Conservation (phyloP, 805 yeast species). For the Lachancea lanzarotensis region DNA sequence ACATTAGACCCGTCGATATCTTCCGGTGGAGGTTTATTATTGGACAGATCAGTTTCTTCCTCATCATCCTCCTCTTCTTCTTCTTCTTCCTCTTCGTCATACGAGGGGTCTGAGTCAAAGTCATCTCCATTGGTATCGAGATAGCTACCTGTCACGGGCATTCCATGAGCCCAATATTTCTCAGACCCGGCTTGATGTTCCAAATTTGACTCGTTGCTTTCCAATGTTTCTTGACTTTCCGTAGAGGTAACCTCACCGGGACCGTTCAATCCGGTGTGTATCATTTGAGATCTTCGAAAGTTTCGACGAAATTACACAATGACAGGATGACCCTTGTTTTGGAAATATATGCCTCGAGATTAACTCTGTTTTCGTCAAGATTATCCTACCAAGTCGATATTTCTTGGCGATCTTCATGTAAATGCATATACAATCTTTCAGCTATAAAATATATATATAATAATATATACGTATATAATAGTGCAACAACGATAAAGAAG, state of each 20-base stretch:
- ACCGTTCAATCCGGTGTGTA: neutral
- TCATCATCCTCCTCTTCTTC: constrained; percentile 1
- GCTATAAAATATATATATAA: too few relatives aligned
- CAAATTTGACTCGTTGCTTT: neutral
- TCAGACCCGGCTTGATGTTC: neutral
- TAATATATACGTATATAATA: too few relatives aligned
- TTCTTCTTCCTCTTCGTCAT: constrained; percentile 1
- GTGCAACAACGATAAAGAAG: too few relatives aligned
- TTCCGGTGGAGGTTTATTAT: constrained; percentile 3
- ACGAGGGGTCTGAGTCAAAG: neutral
- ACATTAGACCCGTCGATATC: constrained; percentile 11
- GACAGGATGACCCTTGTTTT: too few relatives aligned
- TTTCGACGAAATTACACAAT: too few relatives aligned
- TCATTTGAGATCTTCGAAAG: too few relatives aligned
- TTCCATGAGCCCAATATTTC: neutral
- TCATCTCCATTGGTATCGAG: neutral
- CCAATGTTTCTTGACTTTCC: neutral
- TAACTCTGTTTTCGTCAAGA: too few relatives aligned
- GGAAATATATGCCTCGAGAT: too few relatives aligned
- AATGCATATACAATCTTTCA: too few relatives aligned
- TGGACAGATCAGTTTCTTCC: neutral
- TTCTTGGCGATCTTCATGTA: too few relatives aligned
- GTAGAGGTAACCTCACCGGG: neutral
- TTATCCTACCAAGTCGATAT: too few relatives aligned
- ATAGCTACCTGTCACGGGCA: too few relatives aligned